These are phyloP conservation scores for Proliferodiscus dingleyae DNA, from an alignment of 2,329 filamentous ascomycete genomes.

Conservation along the genomic window DNA sequence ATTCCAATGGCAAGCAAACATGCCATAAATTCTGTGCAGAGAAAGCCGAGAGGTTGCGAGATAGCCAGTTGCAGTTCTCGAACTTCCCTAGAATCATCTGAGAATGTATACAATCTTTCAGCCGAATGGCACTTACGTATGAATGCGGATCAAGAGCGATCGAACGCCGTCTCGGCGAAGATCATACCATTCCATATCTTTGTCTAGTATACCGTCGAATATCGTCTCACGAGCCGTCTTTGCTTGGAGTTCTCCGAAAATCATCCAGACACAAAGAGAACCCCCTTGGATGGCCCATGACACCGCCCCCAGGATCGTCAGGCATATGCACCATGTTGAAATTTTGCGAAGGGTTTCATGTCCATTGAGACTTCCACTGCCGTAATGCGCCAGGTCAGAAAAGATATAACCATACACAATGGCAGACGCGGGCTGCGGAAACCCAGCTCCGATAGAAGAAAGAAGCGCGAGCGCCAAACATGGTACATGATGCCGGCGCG, in stretches of 20 bases:
- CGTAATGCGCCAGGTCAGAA: constrained; percentile 62
- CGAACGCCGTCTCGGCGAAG: constrained; percentile 63
- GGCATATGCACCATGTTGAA: constrained; percentile 54
- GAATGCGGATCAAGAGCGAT: constrained; percentile 65
- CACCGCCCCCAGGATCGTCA: constrained; percentile 57
- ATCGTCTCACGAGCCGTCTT: constrained; percentile 57
- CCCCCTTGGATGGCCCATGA: constrained; percentile 64
- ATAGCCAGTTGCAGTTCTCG: constrained; percentile 76
- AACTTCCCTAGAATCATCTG: constrained; percentile 57
- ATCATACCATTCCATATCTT: constrained; percentile 81
- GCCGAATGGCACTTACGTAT: constrained; percentile 55
- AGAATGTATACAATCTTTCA: constrained; percentile 1
- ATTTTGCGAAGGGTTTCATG: constrained; percentile 51
- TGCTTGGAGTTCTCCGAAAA: constrained; percentile 78
- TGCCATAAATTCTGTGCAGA: constrained; percentile 60
- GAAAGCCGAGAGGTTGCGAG: constrained; percentile 72
- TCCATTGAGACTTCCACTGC: constrained; percentile 45
- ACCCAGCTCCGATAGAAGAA: constrained; percentile 55
- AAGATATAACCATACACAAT: constrained; percentile 73
- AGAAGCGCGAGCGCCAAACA: constrained; percentile 50
- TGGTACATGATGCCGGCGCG: constrained; percentile 52
- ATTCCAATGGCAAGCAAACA: constrained; percentile 61
- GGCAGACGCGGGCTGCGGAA: constrained; percentile 59
- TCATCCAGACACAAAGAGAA: constrained; percentile 67
- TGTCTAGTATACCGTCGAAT: constrained; percentile 65